These are phyloP conservation scores for Podospora fimiseda DNA, from an alignment of 495 filamentous ascomycete genomes.

Conservation along the genomic window DNA sequence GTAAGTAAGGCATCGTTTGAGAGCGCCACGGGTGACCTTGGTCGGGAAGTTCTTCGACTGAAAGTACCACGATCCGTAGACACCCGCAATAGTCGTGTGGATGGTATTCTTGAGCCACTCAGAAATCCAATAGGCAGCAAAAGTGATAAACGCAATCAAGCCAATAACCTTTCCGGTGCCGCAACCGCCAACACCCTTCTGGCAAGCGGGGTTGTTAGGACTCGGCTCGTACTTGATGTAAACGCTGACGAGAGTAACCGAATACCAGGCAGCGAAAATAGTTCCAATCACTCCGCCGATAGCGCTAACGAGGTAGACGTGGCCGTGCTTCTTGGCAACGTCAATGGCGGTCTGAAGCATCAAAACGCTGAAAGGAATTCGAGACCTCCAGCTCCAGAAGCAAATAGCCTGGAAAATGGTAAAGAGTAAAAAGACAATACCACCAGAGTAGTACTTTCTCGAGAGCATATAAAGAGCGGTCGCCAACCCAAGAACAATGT, in stretches of 20 bases:
- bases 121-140: constrained; percentile 86
- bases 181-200: constrained; percentile 57
- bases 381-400: constrained; percentile 65
- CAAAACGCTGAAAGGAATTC: constrained; percentile 82
- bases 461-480: constrained; percentile 68
- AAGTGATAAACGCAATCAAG: constrained; percentile 77
- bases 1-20: constrained; percentile 74
- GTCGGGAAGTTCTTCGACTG: constrained; percentile 62
- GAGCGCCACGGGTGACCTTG: constrained; percentile 68
- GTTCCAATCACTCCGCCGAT: constrained; percentile 69
- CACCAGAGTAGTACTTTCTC: constrained; percentile 67
- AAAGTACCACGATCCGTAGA: constrained; percentile 95
- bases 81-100: constrained; percentile 77
- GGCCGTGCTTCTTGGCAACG: constrained; percentile 71
- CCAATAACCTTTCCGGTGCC: constrained; percentile 72
- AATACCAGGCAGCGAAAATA: constrained; percentile 63
- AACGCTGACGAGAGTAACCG: constrained; percentile 54
- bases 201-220: constrained; percentile 61
- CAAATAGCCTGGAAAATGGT: constrained; percentile 49
- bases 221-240: constrained; percentile 75
- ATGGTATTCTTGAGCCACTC: constrained; percentile 91
- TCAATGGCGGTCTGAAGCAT: constrained; percentile 88
- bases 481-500: constrained; percentile 59
- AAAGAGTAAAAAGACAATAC: constrained; percentile 80
- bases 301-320: constrained; percentile 79